Evolutionary conservation across 257 asterid genomes (phyloP), one percentile per base, ranked within the genome.

Genomic region (Plantago ovata): DNA sequence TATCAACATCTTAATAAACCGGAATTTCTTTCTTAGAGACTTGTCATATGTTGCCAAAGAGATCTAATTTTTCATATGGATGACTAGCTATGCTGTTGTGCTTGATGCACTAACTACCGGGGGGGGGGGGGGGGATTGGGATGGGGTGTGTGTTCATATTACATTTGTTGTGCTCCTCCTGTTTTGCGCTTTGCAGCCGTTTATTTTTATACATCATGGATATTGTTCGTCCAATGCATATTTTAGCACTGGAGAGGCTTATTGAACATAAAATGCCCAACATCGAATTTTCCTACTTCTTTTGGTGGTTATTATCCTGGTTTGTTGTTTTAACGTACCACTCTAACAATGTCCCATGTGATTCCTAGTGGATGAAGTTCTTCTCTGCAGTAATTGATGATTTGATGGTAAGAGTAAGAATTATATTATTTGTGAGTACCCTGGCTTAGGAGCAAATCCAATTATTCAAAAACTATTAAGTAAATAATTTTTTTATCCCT

Each of bases 241-340:
- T 60, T 19, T 60, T 19, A 47, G 46, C 53, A 13, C 54, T 18
- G 47, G 33, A 40, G 12, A 32, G 19, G 48, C 49, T 49, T 61
- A 58, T 13, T 56, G 59, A 40, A 58, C 58, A 49, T 48, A 58
- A 60, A 41, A n/a, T 19, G 38, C 54, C 18, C 56, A 44, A 39
- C 13, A 53, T 49, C 38, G 49, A 38, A 55, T 53, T 14, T n/a
- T n/a, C n/a, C n/a, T n/a, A n/a, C n/a, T n/a, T n/a, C n/a, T n/a
- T n/a, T n/a, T n/a, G n/a, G n/a, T 3, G 22, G 22, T 41, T 16
- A 50, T 50, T 20, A 53, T 59, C 55, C 71, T 13, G 12, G 40
- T 59, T 51, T 70, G 49, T 45, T 58, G 67, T 55, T 70, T 70
- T 51, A 63, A 64, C 9, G 57, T 52, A 45, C 13, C 0, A 20